Evolutionary conservation across 306 rosid species (phyloP), one percentile per base, ranked within the genome.

Genomic region (Pueraria montana): DNA sequence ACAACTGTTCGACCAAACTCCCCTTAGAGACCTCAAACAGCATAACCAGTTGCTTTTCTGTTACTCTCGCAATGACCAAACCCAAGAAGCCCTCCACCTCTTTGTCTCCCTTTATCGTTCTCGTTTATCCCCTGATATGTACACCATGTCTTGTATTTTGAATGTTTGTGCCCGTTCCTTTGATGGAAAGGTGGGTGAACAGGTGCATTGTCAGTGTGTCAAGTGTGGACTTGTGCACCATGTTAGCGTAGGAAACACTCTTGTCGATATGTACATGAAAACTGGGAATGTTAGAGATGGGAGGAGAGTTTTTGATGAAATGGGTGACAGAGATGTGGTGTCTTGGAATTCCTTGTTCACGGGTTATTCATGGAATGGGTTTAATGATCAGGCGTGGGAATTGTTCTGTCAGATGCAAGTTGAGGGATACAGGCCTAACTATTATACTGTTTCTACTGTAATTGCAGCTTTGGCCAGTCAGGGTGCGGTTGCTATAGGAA

Each of bases 211-310:
- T 48, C 92, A 75, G 20, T 86, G 97, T 78, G 65, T 93, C 5
- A 95, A 93, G 72, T 87, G 80, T 48, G 98, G 97, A 38, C 84
- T 85, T 62, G 62, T 72, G 56, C 81, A 84, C 42, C 86, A 90
- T 84, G 90, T 91, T 72, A 89, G 94, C 58, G 97, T 89, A 26
- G 98, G 91, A 21, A 92, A 94, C 76, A 87, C 97, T 30, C 89
- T 95, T 40, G 89, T 90, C 62, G 97, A 93, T 76, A 90, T 95
- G 97, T 93, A 95, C 82, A 95, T 93, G 97, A 93, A 91, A 84
- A 91, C 89, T 8, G 89, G 78, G 76, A 61, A 24, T 74, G 80
- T 92, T 21, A 61, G 61, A 8, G 89, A 89, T 83, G 98, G 94
- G 62, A 88, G 89, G 86, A 89, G 80, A 80, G 92, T 81, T 79